Percentiles rank a stretch among this genome's conserved stretches.
Evolutionary conservation across 2,329 filamentous ascomycete species (phyloP).

Genomic region (Phaeosphaeria sp.): DNA sequence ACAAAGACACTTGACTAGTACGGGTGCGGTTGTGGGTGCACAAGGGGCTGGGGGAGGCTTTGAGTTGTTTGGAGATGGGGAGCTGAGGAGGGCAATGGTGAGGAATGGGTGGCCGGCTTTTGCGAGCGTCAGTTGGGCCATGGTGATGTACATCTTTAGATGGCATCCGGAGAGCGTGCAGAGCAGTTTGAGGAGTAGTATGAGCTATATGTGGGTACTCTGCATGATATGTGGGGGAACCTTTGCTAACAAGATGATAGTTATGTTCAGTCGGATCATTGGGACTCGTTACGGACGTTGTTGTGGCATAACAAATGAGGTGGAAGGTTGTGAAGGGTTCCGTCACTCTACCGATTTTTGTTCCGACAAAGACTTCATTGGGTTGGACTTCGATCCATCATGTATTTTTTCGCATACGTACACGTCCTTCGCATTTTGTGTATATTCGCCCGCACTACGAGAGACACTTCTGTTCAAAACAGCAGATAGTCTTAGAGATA

Average conservation of each 20-base stretch:
- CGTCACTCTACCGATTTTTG: background rate
- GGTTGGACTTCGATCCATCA: background rate
- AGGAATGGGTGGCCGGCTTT: conserved; percentile 89
- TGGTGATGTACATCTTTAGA: conserved; percentile 94
- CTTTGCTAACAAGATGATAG: conserved; percentile 48
- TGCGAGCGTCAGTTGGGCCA: conserved; percentile 87
- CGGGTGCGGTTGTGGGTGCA: conserved; percentile 11
- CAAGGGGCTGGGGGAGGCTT: conserved; percentile 36
- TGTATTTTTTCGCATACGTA: background rate
- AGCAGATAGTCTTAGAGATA: background rate
- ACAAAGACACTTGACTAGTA: conserved; percentile 52
- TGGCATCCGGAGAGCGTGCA: conserved; percentile 92
- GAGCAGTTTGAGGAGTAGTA: conserved; percentile 88
- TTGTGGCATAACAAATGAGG: conserved; percentile 78
- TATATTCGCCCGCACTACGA: background rate
- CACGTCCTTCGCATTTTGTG: background rate
- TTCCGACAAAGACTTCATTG: background rate
- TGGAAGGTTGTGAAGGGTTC: background rate
- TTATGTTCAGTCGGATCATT: conserved; percentile 82
- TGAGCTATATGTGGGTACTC: conserved; percentile 88
- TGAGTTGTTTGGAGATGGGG: conserved; percentile 47
- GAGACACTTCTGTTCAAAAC: background rate
- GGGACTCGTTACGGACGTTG: conserved; percentile 85
- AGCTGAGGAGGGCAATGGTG: conserved; percentile 47
- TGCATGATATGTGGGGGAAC: background rate